Base-by-base conservation (phyloP, 164 flowering plant species). In the Macadamia integrifolia region DNA sequence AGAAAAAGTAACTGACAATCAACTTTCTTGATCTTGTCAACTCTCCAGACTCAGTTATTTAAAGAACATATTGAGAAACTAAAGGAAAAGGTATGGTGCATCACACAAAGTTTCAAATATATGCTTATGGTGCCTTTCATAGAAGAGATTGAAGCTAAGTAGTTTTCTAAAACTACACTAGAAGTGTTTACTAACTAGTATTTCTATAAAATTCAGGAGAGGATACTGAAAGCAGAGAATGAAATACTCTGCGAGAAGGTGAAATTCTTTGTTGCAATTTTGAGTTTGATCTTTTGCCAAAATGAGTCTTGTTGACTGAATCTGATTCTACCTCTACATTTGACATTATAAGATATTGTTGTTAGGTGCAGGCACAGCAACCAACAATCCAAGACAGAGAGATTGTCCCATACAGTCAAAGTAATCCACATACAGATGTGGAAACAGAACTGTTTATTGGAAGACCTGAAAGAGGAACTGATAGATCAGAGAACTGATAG, bases 391-490 rank as follows among this genome's bases (percentile, higher is more conserved):
- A 42, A 76, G 52, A 66, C n/a, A 40, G 42, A 6, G 69, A 66
- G 57, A 57, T 57, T 17, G 61, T 23, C 1, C 28, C 49, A 55
- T 66, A 29, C n/a, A 28, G 69, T 14, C 65, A 64, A 70, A 57
- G 10, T 44, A 57, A 58, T 43, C 56, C 6, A 29, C 10, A 69
- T 15, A 55, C 83, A 1, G 96, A 90, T 15, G 96, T 91, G 72
- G 92, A 86, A 77, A 91, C 97, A 0, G 92, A 83, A 8, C 66
- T 91, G 74, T 86, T 85, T 78, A 91, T 91, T 29, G 93, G 93
- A 40, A 81, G 67, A 35, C 91, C 93, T 59, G 71, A 42, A 50
- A 56, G 66, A 48, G 11, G 46, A 28, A 13, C 12, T 46, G 13
- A 43, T 11, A 3, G 7, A 46, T 46, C 50, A 46, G 9, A 9